Evolutionary conservation across 768 basidiomycete species (phyloP), one percentile per base, ranked within the genome.

Genomic region (Mycena alexandri): DNA sequence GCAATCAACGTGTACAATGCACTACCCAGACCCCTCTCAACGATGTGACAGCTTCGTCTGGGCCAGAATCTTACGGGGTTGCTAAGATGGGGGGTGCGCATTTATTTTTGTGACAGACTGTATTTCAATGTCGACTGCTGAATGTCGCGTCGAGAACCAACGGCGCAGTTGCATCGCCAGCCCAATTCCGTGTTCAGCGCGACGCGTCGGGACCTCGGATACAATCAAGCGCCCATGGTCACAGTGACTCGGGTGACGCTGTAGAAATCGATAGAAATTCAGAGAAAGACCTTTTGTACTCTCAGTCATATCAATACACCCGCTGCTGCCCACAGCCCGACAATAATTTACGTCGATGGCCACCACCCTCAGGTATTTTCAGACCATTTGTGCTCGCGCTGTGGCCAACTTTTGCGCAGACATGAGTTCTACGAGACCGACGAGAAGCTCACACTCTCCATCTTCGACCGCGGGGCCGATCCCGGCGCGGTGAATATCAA

Each of bases 341-440:
- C 60, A 54, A 61, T 19, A 36, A 21, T 34, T 17, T 52, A 17
- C 21, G 44, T 22, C 59, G 36, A 83, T 81, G 82, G 71, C 82
- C 57, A 61, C 61, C 64, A 73, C 81, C 53, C 73, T 78, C 52
- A 79, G 81, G 83, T 82, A 75, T 19, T 58, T 46, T 44, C 47
- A 21, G 8, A 13, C 29, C 38, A 42, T 19, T 44, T 36, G 44
- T 25, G 41, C 9, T n/a, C 33, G 21, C 19, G 21, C 10, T 12
- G 3, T 19, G 38, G 0, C 43, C 21, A 50, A 52, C 38, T 63
- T n/a, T 47, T 42, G 63, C 33, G 29, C 41, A 94, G 93, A 78
- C 89, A 95, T 81, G 93, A 94, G 77, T 95, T 92, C 78, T 95
- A 95, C 78, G 94, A 95, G 79, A 92, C 90, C 14, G 93, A 95